Base-by-base conservation (phyloP, 2,329 filamentous ascomycete genomes). In the Zopfia rhizophila region DNA sequence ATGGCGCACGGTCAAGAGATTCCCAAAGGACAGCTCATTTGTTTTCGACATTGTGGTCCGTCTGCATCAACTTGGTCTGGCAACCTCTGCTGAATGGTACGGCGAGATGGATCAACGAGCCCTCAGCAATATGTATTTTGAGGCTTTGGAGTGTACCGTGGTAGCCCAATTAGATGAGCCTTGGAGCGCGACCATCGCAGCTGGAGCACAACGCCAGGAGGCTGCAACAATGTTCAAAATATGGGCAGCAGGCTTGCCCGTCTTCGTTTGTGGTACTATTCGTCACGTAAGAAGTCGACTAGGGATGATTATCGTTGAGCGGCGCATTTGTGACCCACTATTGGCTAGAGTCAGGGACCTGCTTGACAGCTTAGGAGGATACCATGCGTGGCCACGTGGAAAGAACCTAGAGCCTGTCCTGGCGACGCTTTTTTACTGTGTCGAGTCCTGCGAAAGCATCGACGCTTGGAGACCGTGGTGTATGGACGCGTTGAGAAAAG, bases 1-100 rank as follows among this genome's bases (percentile, higher is more conserved):
- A 12, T 62, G 58, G 56, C 47, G 55, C 12, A 60, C 58, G 5
- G 43, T 60, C 6, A 62, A 62, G 39, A 45, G 51, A 3, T 54
- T 62, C 13, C 58, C 58, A 0, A 62, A 62, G 40, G 48, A 60
- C 32, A 51, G 40, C 12, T 39, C 56, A 2, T 61, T 58, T 38
- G 39, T 60, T 10, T 60, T 55, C 35, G 56, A 62, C 19, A 37
- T 55, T 12, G 46, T 56, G 2, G 24, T 53, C 11, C 45, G 51
- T n/a, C 25, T 58, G 10, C 58, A 62, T 30, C 50, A 53, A 33
- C 42, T 62, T 5, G 44, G 48, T 11, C 45, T 62, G 1, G 55
- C 56, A 7, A 48, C 38, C 10, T 50, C 55, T 17, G 25, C 46
- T 6, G 55, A 62, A 11, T 60, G 51, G 50, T 42, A 37, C 35